Evolutionary conservation across 2,329 filamentous ascomycete genomes (phyloP).

Genomic region (Thermoascus crustaceus): DNA sequence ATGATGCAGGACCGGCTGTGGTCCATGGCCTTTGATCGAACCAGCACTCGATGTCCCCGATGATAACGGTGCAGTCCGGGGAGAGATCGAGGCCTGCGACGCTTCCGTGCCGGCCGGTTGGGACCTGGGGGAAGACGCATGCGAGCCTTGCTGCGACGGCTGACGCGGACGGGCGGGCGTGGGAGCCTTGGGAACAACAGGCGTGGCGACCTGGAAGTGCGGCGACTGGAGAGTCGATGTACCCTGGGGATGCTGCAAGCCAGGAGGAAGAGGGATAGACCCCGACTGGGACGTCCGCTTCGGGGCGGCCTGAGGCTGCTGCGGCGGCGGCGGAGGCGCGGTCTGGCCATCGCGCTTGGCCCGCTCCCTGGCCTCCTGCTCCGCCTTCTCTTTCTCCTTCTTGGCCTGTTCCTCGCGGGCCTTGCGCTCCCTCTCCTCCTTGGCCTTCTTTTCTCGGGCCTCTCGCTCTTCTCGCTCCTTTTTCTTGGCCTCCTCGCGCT

Average conservation of each 20-base stretch:
- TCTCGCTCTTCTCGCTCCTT: slow-evolving; percentile 60
- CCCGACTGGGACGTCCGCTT: slow-evolving; percentile 54
- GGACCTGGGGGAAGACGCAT: slow-evolving; percentile 56
- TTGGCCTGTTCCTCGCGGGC: slow-evolving; percentile 39
- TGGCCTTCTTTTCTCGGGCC: slow-evolving; percentile 55
- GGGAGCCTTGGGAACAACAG: slow-evolving; percentile 71
- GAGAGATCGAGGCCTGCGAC: slow-evolving; percentile 56
- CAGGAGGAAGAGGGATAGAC: slow-evolving; percentile 47
- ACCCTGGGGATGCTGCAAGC: slow-evolving; percentile 46
- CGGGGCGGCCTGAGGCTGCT: slow-evolving; percentile 16
- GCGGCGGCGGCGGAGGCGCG: too few species aligned
- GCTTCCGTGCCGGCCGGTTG: slow-evolving; percentile 43
- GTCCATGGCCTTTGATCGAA: slow-evolving; percentile 50
- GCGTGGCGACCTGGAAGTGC: slow-evolving; percentile 69
- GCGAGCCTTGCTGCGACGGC: slow-evolving; percentile 68
- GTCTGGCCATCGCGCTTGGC: slow-evolving; percentile 27
- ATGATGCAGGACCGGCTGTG: slow-evolving; percentile 46
- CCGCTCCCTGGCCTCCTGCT: slow-evolving; percentile 43
- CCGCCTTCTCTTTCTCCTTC: slow-evolving; percentile 51
- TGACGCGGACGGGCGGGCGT: slow-evolving; percentile 71
- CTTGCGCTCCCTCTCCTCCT: slow-evolving; percentile 54
- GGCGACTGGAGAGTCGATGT: slow-evolving; percentile 60
- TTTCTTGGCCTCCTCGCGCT: slow-evolving; percentile 61
- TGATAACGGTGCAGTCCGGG: slow-evolving; percentile 52
- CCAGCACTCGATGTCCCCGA: slow-evolving; percentile 57